Conservation (phyloP, 179 eudicot species). For the Drosera spatulata region DNA sequence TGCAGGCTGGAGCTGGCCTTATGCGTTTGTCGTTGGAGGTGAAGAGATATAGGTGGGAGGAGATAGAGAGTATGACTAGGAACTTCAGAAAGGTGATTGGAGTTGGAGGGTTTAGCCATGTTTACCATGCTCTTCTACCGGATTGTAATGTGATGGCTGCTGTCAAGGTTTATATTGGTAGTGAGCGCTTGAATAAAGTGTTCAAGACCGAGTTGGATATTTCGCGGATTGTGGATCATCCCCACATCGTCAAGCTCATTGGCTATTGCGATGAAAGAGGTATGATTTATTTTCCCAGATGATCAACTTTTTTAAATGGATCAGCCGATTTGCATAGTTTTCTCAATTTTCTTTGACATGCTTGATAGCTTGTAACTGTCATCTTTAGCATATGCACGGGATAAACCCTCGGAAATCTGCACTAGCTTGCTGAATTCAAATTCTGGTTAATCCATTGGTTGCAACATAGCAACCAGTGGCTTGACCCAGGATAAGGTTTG, state of each 20-base stretch:
- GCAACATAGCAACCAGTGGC: too few species aligned
- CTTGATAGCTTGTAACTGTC: too few species aligned
- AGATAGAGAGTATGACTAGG: constrained; percentile 23
- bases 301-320: too few species aligned
- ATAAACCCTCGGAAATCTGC: too few species aligned
- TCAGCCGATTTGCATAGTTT: too few species aligned
- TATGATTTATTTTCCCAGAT: not conserved
- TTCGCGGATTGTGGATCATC: constrained; percentile 25
- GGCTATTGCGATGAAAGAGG: constrained; percentile 55
- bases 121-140: constrained; percentile 28
- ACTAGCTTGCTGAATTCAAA: too few species aligned
- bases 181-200: constrained; percentile 35
- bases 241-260: constrained; percentile 30
- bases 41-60: constrained; percentile 33
- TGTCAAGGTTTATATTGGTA: constrained; percentile 30
- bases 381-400: too few species aligned
- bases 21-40: not conserved
- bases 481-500: too few species aligned
- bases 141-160: constrained; percentile 10
- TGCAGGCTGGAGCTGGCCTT: too few species aligned
- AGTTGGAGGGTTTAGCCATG: constrained; percentile 38
- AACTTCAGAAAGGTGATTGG: constrained; percentile 35
- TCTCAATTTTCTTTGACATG: too few species aligned
- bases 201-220: constrained; percentile 35
- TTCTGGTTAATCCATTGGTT: too few species aligned